These are phyloP conservation scores for Aspergillus pseudoviridinutans DNA, from an alignment of 2,329 filamentous ascomycete genomes.

Conservation along the genomic window DNA sequence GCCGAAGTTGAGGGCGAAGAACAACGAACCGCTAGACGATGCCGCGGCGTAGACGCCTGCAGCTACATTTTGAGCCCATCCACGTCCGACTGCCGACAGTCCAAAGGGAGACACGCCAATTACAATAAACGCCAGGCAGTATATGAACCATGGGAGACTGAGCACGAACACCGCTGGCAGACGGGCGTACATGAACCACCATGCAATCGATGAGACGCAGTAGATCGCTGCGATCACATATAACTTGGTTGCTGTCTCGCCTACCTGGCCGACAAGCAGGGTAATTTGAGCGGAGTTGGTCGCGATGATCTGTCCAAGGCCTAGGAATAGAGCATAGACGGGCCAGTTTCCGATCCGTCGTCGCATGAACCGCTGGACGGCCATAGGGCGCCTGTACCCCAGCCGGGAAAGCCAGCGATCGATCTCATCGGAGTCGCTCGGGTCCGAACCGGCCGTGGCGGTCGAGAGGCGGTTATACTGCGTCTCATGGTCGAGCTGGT, in stretches of 20 bases:
- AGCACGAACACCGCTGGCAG: conserved; percentile 54
- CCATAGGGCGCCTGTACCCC: conserved; percentile 46
- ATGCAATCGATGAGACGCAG: conserved; percentile 52
- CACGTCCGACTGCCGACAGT: conserved; percentile 32
- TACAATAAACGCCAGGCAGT: conserved; percentile 58
- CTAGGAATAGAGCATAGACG: conserved; percentile 57
- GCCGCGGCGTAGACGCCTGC: conserved; percentile 59
- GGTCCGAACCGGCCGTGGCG: background rate
- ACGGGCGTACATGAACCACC: conserved; percentile 59
- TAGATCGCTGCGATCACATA: conserved; percentile 61
- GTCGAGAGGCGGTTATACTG: background rate
- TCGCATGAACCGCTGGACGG: conserved; percentile 34
- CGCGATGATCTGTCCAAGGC: conserved; percentile 59
- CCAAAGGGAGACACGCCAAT: conserved; percentile 57
- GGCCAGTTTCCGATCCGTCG: conserved; percentile 59
- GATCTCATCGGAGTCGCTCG: background rate
- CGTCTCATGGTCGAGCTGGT: background rate
- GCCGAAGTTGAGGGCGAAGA: conserved; percentile 64
- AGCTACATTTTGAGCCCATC: conserved; percentile 56
- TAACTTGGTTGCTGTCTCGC: conserved; percentile 54
- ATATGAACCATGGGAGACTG: conserved; percentile 58
- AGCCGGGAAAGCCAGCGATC: conserved; percentile 40
- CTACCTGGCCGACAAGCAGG: conserved; percentile 61
- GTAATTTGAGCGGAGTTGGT: conserved; percentile 66
- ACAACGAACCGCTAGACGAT: conserved; percentile 59